These are phyloP conservation scores for Paradendryphiella salina DNA, from an alignment of 2,329 filamentous ascomycete species.

Conservation along the genomic window DNA sequence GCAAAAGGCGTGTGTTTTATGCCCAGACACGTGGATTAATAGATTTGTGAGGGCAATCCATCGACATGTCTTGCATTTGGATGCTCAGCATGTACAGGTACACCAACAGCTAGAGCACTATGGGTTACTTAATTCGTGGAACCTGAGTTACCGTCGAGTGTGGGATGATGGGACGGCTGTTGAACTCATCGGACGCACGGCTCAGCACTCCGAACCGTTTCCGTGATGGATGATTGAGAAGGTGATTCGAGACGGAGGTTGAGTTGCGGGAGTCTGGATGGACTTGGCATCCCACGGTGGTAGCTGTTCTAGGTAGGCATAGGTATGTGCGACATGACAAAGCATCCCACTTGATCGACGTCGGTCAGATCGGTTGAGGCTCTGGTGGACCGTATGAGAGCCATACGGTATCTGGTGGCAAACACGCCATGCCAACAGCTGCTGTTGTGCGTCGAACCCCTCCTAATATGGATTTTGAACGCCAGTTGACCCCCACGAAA, in stretches of 20 bases:
- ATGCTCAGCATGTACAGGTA: constrained; percentile 7
- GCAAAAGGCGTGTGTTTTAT: background rate
- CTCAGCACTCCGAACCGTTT: background rate
- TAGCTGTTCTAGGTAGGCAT: constrained; percentile 19
- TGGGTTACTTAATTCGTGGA: constrained; percentile 2
- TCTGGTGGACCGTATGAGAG: constrained; percentile 12
- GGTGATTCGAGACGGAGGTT: constrained; percentile 19
- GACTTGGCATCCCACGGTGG: constrained; percentile 35
- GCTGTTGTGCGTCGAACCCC: constrained; percentile 2
- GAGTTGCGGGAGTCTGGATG: constrained; percentile 16
- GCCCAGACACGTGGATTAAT: background rate
- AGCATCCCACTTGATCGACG: constrained; percentile 28
- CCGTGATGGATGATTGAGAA: constrained; percentile 21
- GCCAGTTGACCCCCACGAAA: constrained; percentile 15
- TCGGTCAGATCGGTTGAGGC: constrained; percentile 18
- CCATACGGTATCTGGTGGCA: constrained; percentile 12
- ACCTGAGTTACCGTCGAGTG: background rate
- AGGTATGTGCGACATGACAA: constrained; percentile 17
- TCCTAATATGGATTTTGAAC: constrained; percentile 1
- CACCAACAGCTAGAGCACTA: background rate
- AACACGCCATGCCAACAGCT: constrained; percentile 13
- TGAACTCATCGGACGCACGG: background rate
- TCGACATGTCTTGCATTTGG: background rate
- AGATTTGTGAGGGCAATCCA: background rate
- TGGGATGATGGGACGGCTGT: constrained; percentile 3